A percentile compares a stretch with the other conserved stretches of the same genome.
phyloP scores from a whole-genome alignment of 2,329 filamentous ascomycete genomes.

The Xylariaceae sp. region DNA sequence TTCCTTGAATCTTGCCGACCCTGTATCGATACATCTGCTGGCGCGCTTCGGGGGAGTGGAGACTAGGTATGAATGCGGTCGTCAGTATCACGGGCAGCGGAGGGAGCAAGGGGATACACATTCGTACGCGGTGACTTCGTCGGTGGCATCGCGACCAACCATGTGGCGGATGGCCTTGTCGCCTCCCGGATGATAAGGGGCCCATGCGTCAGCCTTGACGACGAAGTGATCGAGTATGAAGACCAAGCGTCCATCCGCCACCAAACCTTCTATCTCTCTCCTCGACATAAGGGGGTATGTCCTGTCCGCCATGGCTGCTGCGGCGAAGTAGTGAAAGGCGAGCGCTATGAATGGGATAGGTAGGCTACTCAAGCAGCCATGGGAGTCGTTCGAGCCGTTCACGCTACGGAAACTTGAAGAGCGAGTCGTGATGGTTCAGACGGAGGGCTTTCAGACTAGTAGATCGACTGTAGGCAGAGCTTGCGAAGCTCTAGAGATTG shows the following conservation, averaged over 20 bases:
- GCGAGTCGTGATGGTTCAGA: neutral
- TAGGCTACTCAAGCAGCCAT: neutral
- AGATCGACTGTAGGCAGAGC: neutral
- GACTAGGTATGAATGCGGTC: constrained; percentile 43
- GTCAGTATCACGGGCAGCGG: neutral
- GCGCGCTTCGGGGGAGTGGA: constrained; percentile 77
- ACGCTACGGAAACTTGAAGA: too few species aligned
- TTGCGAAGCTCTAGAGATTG: too few species aligned
- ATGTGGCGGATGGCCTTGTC: constrained; percentile 89
- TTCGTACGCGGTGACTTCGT: constrained; percentile 84
- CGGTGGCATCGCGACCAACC: constrained; percentile 89
- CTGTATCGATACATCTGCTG: constrained; percentile 75
- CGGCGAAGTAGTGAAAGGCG: neutral
- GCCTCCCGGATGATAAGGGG: constrained; percentile 87
- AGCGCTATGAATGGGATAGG: neutral
- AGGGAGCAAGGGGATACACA: constrained; percentile 12
- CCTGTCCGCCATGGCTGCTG: constrained; percentile 29
- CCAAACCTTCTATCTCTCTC: constrained; percentile 71
- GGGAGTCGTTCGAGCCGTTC: neutral
- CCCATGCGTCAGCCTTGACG: constrained; percentile 83
- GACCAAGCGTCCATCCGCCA: constrained; percentile 75
- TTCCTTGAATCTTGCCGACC: constrained; percentile 75
- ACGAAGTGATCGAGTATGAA: constrained; percentile 79
- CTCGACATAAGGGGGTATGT: constrained; percentile 49
- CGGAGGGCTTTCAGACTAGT: neutral